Percentiles rank a stretch among this genome's conserved stretches.
Conservation (phyloP, 441 rosid species). For the Euphorbia celastroides region DNA sequence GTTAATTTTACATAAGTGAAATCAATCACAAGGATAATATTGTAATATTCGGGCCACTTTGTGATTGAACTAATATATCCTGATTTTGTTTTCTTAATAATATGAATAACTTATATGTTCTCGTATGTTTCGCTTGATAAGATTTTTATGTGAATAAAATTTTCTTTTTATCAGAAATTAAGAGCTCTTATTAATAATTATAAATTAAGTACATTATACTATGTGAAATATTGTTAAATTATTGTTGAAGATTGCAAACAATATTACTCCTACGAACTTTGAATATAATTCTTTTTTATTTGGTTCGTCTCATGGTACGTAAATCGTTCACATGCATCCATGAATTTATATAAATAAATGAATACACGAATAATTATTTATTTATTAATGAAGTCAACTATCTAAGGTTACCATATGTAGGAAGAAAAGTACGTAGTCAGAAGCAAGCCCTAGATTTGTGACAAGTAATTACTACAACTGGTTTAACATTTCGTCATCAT, state of each 20-base stretch:
- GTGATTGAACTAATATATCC: no score
- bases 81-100: no score
- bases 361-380: background rate
- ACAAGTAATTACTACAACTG: conserved; percentile 38
- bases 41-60: no score
- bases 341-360: background rate
- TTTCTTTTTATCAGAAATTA: no score
- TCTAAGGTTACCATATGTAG: conserved; percentile 20
- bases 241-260: background rate
- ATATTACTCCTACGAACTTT: background rate
- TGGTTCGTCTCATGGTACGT: background rate
- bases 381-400: conserved; percentile 24
- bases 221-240: background rate
- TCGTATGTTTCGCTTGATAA: no score
- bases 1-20: no score
- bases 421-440: conserved; percentile 28
- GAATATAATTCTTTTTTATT: background rate
- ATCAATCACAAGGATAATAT: no score
- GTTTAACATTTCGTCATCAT: conserved; percentile 18
- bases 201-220: background rate
- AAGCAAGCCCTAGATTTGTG: conserved; percentile 32
- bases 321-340: background rate
- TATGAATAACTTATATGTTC: no score
- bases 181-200: no score
- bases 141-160: no score